phyloP scores from a whole-genome alignment of 176 grass and related monocot genomes.

The Poa pratensis region DNA sequence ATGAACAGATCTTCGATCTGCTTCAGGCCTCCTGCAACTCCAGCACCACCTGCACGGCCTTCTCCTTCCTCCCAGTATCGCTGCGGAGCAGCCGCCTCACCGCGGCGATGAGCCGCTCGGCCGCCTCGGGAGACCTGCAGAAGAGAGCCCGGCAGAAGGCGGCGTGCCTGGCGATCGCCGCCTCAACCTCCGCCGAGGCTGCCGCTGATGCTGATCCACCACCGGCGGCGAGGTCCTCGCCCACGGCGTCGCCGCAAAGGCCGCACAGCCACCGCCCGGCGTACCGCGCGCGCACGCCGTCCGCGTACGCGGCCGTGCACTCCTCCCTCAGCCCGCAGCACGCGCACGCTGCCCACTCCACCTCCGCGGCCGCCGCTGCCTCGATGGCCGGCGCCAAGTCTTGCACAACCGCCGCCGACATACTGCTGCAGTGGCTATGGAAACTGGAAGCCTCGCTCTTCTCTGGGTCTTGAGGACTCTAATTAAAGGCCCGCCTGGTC shows the following conservation, averaged over 20 bases:
- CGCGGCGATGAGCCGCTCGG: constrained; percentile 67
- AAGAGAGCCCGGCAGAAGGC: constrained; percentile 67
- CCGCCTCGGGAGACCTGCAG: constrained; percentile 40
- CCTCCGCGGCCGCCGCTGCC: constrained; percentile 39
- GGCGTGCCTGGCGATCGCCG: constrained; percentile 66
- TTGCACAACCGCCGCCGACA: constrained; percentile 40
- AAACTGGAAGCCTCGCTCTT: neutral
- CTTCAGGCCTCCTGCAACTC: constrained; percentile 48
- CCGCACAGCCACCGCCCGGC: constrained; percentile 76
- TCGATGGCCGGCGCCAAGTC: constrained; percentile 42
- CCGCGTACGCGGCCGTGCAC: constrained; percentile 79
- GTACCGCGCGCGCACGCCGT: constrained; percentile 61
- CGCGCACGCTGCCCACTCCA: constrained; percentile 70
- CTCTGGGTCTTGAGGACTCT: neutral
- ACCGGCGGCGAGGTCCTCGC: constrained; percentile 53
- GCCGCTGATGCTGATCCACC: constrained; percentile 31
- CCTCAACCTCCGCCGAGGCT: constrained; percentile 37
- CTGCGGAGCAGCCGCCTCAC: constrained; percentile 57
- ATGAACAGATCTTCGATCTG: constrained; percentile 54
- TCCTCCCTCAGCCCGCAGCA: constrained; percentile 87
- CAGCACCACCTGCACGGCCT: constrained; percentile 39
- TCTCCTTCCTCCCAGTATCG: constrained; percentile 32
- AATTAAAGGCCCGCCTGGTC: neutral
- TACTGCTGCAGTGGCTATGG: neutral
- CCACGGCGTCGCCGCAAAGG: constrained; percentile 75